Conservation (phyloP, 345 rosid genomes). For the Arabidopsis suecica region DNA sequence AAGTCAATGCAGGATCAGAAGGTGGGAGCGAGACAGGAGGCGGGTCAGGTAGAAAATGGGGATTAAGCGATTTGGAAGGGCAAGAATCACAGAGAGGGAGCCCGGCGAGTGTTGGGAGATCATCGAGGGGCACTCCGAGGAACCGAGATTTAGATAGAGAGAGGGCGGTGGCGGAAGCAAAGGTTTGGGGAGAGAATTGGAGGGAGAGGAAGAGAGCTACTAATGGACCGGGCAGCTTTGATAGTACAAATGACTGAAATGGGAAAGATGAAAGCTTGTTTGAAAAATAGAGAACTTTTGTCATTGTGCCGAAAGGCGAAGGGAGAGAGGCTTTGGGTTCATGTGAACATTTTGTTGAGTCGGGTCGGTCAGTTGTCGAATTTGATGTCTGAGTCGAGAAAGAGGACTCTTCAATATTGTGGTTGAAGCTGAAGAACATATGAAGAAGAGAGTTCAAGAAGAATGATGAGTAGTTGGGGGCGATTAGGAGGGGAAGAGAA, state of each 20-base stretch:
- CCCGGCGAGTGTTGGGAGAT: slow-evolving; percentile 67
- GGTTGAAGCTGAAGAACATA: slow-evolving; percentile 31
- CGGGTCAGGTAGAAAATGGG: slow-evolving; percentile 89
- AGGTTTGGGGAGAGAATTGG: slow-evolving; percentile 99
- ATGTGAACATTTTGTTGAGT: slow-evolving; percentile 34
- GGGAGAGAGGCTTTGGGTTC: slow-evolving; percentile 26
- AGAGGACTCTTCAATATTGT: slow-evolving; percentile 41
- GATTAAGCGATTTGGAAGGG: slow-evolving; percentile 62
- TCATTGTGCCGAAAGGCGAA: slow-evolving; percentile 30
- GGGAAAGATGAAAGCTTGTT: slow-evolving; percentile 42
- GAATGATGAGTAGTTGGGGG: slow-evolving; percentile 11
- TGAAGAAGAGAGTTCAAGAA: slow-evolving; percentile 20
- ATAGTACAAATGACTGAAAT: slow-evolving; percentile 69
- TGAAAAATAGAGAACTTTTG: slow-evolving; percentile 7
- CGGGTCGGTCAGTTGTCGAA: slow-evolving; percentile 40
- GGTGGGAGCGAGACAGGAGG: slow-evolving; percentile 67
- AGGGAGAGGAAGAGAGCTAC: slow-evolving; percentile 83
- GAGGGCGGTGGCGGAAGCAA: slow-evolving; percentile 96
- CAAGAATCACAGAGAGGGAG: slow-evolving; percentile 75
- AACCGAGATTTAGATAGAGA: slow-evolving; percentile 91
- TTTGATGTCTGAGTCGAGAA: slow-evolving; percentile 42
- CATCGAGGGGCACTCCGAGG: slow-evolving; percentile 74
- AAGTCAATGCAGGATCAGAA: slow-evolving; percentile 59
- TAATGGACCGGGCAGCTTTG: slow-evolving; percentile 64
- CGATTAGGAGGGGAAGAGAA: slow-evolving; percentile 4